phyloP scores from a whole-genome alignment of 345 rosid species.

The Arabidopsis suecica region DNA sequence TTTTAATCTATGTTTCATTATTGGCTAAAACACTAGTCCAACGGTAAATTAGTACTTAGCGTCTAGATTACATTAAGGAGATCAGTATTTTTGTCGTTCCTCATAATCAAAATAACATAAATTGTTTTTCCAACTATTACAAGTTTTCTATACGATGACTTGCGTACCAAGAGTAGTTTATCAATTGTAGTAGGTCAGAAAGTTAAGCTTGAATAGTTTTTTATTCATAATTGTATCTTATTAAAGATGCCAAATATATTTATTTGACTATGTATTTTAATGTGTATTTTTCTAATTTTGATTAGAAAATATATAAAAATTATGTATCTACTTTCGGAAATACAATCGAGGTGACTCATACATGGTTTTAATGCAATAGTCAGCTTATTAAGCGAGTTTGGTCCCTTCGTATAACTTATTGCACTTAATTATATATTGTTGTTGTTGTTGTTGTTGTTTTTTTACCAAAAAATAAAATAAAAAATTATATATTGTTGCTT shows the following conservation, averaged over 20 bases:
- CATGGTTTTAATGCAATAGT: slow-evolving; percentile 4
- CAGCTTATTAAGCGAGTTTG: slow-evolving; percentile 27
- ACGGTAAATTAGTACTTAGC: not conserved
- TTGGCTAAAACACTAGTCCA: slow-evolving; percentile 13
- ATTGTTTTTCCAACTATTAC: slow-evolving; percentile 1
- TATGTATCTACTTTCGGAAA: not conserved
- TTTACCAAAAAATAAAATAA: too few relatives aligned
- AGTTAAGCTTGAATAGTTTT: not conserved
- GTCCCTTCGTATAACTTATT: slow-evolving; percentile 11
- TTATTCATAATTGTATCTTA: not conserved
- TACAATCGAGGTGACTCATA: not conserved
- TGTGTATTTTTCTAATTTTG: too few relatives aligned
- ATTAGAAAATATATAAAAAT: not conserved
- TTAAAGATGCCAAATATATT: not conserved
- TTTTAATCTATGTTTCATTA: not conserved
- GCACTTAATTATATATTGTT: slow-evolving; percentile 7
- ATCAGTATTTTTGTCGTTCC: not conserved
- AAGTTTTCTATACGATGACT: not conserved
- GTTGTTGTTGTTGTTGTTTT: too few relatives aligned
- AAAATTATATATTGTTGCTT: not conserved
- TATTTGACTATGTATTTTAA: not conserved
- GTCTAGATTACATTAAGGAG: not conserved
- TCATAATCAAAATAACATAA: not conserved
- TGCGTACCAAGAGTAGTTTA: not conserved
- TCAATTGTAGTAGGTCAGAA: not conserved